phyloP scores from a whole-genome alignment of 2,329 filamentous ascomycete species.

The Stromatinia cepivora region DNA sequence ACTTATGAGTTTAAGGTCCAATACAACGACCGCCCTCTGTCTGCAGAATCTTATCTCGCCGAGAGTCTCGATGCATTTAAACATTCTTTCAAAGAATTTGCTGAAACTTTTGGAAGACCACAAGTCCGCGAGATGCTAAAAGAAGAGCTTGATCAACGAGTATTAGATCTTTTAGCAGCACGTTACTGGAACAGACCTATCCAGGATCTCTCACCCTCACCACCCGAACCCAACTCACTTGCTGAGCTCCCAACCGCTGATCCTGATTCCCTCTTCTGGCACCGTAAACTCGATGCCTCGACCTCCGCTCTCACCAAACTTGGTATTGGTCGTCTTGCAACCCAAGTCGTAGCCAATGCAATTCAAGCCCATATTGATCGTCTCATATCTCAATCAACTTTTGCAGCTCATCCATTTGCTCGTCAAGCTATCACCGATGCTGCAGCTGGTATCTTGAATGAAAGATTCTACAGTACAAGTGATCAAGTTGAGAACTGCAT shows the following conservation, averaged over 20 bases:
- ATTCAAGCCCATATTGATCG: slow-evolving; percentile 81
- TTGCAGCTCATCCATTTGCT: slow-evolving; percentile 87
- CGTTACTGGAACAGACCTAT: slow-evolving; percentile 98
- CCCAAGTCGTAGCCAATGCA: slow-evolving; percentile 84
- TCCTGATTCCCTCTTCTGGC: slow-evolving; percentile 85
- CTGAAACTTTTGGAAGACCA: slow-evolving; percentile 82
- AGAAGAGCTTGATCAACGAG: slow-evolving; percentile 88
- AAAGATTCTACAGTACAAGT: slow-evolving; percentile 93
- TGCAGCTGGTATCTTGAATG: slow-evolving; percentile 84
- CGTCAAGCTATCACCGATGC: slow-evolving; percentile 91
- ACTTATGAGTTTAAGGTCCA: slow-evolving; percentile 99
- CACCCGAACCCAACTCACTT: slow-evolving; percentile 69
- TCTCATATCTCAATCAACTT: slow-evolving; percentile 78
- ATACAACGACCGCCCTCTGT: slow-evolving; percentile 94
- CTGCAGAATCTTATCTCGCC: slow-evolving; percentile 93
- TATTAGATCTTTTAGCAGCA: slow-evolving; percentile 88
- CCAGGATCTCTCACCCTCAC: slow-evolving; percentile 69
- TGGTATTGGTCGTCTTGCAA: slow-evolving; percentile 88
- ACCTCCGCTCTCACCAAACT: slow-evolving; percentile 89
- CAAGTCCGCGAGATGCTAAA: slow-evolving; percentile 91
- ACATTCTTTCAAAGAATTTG: slow-evolving; percentile 93
- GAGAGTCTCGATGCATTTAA: slow-evolving; percentile 96
- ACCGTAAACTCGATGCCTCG: slow-evolving; percentile 88
- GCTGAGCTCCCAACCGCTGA: slow-evolving; percentile 81
- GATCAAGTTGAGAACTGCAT: slow-evolving; percentile 99